Percentiles rank a stretch among this genome's conserved stretches.
Evolutionary conservation across 768 basidiomycete species (phyloP).

Genomic region (Amanita subjunquillea): DNA sequence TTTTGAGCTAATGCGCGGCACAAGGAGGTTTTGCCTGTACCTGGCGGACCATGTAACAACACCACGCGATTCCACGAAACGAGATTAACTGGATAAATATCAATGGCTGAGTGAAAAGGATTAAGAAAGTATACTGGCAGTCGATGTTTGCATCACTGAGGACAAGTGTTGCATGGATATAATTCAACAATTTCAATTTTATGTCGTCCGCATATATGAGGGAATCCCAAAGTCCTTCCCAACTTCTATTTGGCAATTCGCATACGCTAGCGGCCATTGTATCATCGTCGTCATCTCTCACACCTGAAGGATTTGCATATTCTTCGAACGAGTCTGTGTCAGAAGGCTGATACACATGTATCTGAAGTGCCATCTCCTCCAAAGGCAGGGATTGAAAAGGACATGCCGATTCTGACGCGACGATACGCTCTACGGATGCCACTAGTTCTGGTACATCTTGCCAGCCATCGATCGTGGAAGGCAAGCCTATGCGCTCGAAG

Average conservation of each 20-base stretch:
- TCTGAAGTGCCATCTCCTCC: constrained; percentile 54
- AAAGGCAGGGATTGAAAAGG: constrained; percentile 41
- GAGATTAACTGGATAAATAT: constrained; percentile 56
- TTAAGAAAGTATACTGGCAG: constrained; percentile 35
- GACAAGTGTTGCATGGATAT: constrained; percentile 90
- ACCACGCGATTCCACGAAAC: constrained; percentile 96
- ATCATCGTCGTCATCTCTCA: constrained; percentile 54
- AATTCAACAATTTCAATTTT: constrained; percentile 83
- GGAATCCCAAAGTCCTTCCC: constrained; percentile 92
- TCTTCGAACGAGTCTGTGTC: constrained; percentile 65
- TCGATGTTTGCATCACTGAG: constrained; percentile 85
- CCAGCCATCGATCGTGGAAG: constrained; percentile 72
- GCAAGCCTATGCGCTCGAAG: constrained; percentile 57
- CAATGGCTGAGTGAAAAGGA: constrained; percentile 1
- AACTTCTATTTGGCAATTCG: constrained; percentile 71
- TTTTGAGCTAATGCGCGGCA: constrained; percentile 95
- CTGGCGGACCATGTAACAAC: constrained; percentile 91
- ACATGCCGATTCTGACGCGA: constrained; percentile 60
- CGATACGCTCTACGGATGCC: constrained; percentile 67
- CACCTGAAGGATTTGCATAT: constrained; percentile 46
- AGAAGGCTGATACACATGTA: constrained; percentile 83
- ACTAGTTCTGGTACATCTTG: constrained; percentile 61
- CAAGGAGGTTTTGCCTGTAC: constrained; percentile 94
- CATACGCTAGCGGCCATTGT: constrained; percentile 86
- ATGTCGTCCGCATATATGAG: constrained; percentile 79